Conservation (phyloP, 2,329 filamentous ascomycete genomes). For the Arthrobotrys conoides region DNA sequence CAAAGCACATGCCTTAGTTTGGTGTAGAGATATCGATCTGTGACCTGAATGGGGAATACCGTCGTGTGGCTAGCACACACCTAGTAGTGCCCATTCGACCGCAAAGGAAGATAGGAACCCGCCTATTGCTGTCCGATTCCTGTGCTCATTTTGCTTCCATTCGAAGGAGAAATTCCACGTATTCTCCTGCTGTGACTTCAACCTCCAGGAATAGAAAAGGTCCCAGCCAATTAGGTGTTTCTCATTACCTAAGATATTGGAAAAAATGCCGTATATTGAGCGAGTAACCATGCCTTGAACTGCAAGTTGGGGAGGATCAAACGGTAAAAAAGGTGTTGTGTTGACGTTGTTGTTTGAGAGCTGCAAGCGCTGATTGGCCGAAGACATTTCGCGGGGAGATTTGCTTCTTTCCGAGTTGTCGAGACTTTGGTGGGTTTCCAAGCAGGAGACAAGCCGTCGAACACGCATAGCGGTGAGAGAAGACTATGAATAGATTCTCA, state of each 20-base stretch:
- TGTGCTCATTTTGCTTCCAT: constrained; percentile 21
- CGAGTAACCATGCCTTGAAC: constrained; percentile 34
- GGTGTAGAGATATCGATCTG: constrained; percentile 16
- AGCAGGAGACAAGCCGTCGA: constrained; percentile 14
- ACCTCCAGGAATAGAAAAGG: constrained; percentile 25
- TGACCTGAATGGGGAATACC: constrained; percentile 44
- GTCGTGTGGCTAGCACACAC: constrained; percentile 39
- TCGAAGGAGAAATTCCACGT: constrained; percentile 29
- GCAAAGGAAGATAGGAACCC: constrained; percentile 22
- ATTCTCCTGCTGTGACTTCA: constrained; percentile 27
- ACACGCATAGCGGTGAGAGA: constrained; percentile 33
- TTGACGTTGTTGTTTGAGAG: constrained; percentile 46
- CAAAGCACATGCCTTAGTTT: constrained; percentile 25
- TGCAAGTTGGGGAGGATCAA: constrained; percentile 48
- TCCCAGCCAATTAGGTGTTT: constrained; percentile 43
- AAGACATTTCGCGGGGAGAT: constrained; percentile 13
- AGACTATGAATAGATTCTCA: constrained; percentile 41
- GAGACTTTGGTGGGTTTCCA: neutral
- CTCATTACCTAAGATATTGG: constrained; percentile 59
- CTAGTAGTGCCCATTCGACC: constrained; percentile 43
- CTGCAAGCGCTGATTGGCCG: constrained; percentile 23
- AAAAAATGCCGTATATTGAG: constrained; percentile 36
- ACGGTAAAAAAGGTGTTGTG: constrained; percentile 53
- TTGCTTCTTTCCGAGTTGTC: constrained; percentile 51
- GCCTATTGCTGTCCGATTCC: constrained; percentile 24